A percentile compares a stretch with the other conserved stretches of the same genome.
phyloP scores from a whole-genome alignment of 305 asterid species.

The Rubia peregrina region DNA sequence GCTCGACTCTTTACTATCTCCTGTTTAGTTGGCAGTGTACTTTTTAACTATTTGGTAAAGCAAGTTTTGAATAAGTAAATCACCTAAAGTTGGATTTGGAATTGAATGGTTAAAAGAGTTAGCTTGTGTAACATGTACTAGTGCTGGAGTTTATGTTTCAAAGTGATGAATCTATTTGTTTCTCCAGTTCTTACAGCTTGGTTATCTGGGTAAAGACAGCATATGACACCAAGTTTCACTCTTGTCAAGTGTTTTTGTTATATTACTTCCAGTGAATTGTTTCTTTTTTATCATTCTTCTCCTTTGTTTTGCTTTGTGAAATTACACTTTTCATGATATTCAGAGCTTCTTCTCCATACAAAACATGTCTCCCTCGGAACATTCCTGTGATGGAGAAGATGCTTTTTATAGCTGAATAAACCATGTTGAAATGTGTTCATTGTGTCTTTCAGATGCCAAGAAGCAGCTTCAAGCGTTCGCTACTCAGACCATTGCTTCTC shows the following conservation, averaged over 20 bases:
- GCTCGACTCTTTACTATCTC: neutral
- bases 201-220: neutral
- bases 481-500: slow-evolving; percentile 64
- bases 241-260: neutral
- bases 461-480: slow-evolving; percentile 82
- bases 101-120: neutral
- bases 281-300: neutral
- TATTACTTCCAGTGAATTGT: neutral
- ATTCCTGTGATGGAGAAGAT: neutral
- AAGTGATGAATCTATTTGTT: neutral
- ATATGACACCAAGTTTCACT: neutral
- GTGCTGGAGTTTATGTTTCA: neutral
- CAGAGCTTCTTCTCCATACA: neutral
- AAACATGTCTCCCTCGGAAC: too few relatives aligned
- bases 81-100: neutral
- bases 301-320: neutral
- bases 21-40: neutral
- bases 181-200: neutral
- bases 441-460: slow-evolving; percentile 59
- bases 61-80: neutral
- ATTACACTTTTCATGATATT: neutral
- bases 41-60: neutral
- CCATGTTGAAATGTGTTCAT: neutral
- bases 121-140: neutral
- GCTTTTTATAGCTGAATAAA: neutral